These are phyloP conservation scores for Rhododendron williamsianum DNA, from an alignment of 148 eudicot genomes.

Conservation along the genomic window DNA sequence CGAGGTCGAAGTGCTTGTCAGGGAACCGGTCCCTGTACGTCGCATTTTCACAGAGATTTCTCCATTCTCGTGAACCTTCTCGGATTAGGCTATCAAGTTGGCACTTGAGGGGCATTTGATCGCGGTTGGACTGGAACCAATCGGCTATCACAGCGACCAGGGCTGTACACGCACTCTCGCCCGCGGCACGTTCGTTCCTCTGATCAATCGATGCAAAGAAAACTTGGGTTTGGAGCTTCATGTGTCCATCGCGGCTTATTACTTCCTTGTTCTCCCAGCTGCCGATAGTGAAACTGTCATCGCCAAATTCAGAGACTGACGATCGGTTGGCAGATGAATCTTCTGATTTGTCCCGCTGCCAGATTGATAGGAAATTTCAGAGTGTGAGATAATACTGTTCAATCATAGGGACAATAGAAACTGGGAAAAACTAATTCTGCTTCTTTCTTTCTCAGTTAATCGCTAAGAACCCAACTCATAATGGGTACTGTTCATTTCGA, in stretches of 20 bases:
- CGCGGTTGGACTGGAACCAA: slow-evolving; percentile 61
- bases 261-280: slow-evolving; percentile 68
- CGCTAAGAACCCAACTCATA: background rate
- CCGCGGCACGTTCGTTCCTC: slow-evolving; percentile 69
- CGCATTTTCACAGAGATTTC: slow-evolving; percentile 57
- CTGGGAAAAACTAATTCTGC: background rate
- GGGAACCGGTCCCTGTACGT: slow-evolving; percentile 50
- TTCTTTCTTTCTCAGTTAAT: background rate
- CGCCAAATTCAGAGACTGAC: slow-evolving; percentile 57
- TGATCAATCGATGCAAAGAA: slow-evolving; percentile 87
- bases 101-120: slow-evolving; percentile 63
- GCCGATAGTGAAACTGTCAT: slow-evolving; percentile 67
- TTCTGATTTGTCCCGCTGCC: slow-evolving; percentile 29
- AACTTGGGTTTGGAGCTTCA: slow-evolving; percentile 60
- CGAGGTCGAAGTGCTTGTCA: slow-evolving; percentile 86
- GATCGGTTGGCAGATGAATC: slow-evolving; percentile 30
- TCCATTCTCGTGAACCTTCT: slow-evolving; percentile 79
- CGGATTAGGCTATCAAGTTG: slow-evolving; percentile 69
- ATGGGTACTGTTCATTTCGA: background rate
- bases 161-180: slow-evolving; percentile 84
- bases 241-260: slow-evolving; percentile 57
- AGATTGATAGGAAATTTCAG: slow-evolving; percentile 4
- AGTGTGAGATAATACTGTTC: background rate
- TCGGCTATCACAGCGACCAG: slow-evolving; percentile 81
- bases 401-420: background rate